Evolutionary conservation across 2,329 filamentous ascomycete genomes (phyloP), one percentile per base, ranked within the genome.

Genomic region (Paecilomyces niveus): DNA sequence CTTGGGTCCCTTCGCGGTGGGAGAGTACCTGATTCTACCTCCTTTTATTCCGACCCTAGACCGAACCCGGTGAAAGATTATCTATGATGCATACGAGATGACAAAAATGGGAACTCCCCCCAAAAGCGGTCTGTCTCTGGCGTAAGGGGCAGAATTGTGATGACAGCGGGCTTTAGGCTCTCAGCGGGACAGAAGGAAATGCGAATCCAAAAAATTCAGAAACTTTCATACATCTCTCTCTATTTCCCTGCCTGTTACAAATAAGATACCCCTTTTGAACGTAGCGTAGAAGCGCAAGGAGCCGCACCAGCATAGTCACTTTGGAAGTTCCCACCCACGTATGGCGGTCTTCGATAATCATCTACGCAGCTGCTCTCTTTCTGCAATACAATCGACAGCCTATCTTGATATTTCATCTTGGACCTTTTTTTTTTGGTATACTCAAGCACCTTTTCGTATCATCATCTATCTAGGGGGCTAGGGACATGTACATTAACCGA

Each of bases 381-480:
- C 15, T 39, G 13, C 4, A 6, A 39, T 15, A 15, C 35, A 39
- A n/a, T 39, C 35, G 13, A 39, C 31, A 39, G 8, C 15, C n/a
- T 39, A n/a, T 8, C 18, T 18, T n/a, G 15, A 8, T 52, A 24
- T 24, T 7, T 52, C 3, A 52, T 3, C 21, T 52, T n/a, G 15
- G 21, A 21, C 26, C 21, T 11, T 29, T 29, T 26, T 52, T 18
- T 24, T 6, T 52, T 52, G 10, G 21, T 52, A 52, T 15, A 52
- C 10, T 29, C 13, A 13, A 24, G 22, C 22, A 29, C 50, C 50
- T 24, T 52, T 52, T 67, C 65, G 65, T 67, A 60, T 65, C 63
- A 57, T 60, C 56, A 58, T 64, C 65, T 65, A 64, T 63, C 59
- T 65, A 57, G 56, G 50, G 61, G 59, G 57, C 58, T 63, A 57